These are phyloP conservation scores for Pseudonitzschia pungens DNA, from an alignment of 108 stramenopile genomes.

Conservation along the genomic window DNA sequence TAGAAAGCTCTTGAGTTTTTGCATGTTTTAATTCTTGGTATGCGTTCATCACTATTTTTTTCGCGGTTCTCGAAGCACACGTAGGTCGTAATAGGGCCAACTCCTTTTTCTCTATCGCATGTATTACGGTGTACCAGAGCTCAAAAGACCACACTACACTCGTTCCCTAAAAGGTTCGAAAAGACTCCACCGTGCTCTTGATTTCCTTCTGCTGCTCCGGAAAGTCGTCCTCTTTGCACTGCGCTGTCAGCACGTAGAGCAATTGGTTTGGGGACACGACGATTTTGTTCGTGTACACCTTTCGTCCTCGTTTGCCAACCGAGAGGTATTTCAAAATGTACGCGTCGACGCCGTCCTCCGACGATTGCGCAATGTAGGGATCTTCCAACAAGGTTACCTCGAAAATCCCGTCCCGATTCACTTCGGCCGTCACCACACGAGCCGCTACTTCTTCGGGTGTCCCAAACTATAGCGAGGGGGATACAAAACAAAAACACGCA, in stretches of 20 bases:
- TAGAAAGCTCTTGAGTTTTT: no score
- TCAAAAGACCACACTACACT: neutral
- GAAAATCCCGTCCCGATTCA: constrained; percentile 84
- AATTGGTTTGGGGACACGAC: constrained; percentile 50
- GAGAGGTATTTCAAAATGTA: constrained; percentile 72
- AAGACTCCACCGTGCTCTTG: constrained; percentile 29
- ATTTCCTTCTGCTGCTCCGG: constrained; percentile 33
- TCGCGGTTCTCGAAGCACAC: no score
- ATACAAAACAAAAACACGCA: neutral
- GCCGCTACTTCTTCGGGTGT: constrained; percentile 83
- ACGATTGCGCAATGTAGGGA: constrained; percentile 41
- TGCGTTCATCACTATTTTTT: no score
- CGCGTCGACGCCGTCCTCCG: constrained; percentile 26
- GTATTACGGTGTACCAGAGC: no score
- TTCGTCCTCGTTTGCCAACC: constrained; percentile 71
- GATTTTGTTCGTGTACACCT: constrained; percentile 67
- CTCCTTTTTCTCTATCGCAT: no score
- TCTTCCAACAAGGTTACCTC: constrained; percentile 74
- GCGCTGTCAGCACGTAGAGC: constrained; percentile 80
- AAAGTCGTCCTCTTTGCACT: constrained; percentile 62
- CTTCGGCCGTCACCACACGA: constrained; percentile 77
- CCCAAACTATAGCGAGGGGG: constrained; percentile 53
- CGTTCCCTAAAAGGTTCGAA: constrained; percentile 8
- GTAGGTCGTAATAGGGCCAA: no score
- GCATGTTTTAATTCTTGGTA: no score